Conservation (phyloP, 139 green algal genomes). For the Chlamydomonas sphaeroides region DNA sequence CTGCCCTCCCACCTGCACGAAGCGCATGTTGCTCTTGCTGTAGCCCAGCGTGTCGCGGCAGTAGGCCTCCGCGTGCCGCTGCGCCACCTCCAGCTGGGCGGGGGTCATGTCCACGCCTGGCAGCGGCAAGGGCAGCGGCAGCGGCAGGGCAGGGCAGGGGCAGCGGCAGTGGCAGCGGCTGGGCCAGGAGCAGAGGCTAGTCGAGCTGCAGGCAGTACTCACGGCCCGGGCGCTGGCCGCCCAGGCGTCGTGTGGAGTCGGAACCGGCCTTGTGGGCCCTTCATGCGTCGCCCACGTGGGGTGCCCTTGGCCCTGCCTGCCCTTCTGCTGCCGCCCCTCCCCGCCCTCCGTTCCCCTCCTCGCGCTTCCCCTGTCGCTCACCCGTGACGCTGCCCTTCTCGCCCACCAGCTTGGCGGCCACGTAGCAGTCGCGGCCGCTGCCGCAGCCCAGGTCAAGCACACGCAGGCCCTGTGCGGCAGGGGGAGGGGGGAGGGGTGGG, state of each 20-base stretch:
- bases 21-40: constrained; percentile 84
- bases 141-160: not conserved
- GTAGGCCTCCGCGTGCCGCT: constrained; percentile 71
- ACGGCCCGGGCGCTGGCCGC: too few relatives aligned
- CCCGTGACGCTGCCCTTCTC: constrained; percentile 74
- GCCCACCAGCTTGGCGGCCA: constrained; percentile 90
- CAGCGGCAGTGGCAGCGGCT: too few relatives aligned
- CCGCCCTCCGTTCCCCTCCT: not conserved
- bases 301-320: too few relatives aligned
- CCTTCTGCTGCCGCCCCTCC: not conserved
- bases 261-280: too few relatives aligned
- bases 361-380: not conserved
- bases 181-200: too few relatives aligned
- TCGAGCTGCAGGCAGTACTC: too few relatives aligned
- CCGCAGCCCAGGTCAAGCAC: constrained; percentile 86
- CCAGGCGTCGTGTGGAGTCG: too few relatives aligned
- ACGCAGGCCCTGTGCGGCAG: constrained; percentile 53
- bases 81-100: constrained; percentile 89
- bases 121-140: too few relatives aligned
- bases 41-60: constrained; percentile 79
- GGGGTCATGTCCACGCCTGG: constrained; percentile 96
- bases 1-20: constrained; percentile 67
- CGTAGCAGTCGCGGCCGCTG: constrained; percentile 94
- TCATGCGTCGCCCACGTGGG: too few relatives aligned
- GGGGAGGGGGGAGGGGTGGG: too few relatives aligned